Evolutionary conservation across 2,329 filamentous ascomycete genomes (phyloP).

Genomic region (Cercospora sesami): DNA sequence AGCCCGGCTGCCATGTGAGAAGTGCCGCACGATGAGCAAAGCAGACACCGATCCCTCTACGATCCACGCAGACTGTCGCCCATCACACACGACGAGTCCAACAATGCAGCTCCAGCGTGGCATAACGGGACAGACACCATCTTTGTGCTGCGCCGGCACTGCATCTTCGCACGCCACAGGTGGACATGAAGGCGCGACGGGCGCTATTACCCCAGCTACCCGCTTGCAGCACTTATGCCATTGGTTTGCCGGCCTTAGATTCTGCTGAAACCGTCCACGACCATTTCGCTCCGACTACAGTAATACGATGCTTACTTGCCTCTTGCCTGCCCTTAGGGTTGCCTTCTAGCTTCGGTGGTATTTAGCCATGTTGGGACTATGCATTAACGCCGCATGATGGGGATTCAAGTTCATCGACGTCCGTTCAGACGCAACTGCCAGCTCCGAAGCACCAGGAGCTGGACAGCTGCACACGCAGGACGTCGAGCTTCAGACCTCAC

Average conservation of each 20-base stretch:
- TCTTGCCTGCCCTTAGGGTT: not conserved
- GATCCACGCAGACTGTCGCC: not conserved
- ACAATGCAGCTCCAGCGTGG: not conserved
- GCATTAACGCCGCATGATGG: not conserved
- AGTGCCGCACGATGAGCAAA: not conserved
- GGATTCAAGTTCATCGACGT: not conserved
- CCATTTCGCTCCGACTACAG: not conserved
- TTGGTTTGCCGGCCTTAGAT: not conserved
- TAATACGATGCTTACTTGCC: not conserved
- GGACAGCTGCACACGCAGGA: not conserved
- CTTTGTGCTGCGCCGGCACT: not conserved
- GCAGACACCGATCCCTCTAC: not conserved
- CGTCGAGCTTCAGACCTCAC: not conserved
- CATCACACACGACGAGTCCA: not conserved
- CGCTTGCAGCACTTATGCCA: not conserved
- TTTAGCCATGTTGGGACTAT: not conserved
- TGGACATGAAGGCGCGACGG: not conserved
- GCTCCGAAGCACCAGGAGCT: not conserved
- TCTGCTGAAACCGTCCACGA: not conserved
- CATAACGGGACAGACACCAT: not conserved
- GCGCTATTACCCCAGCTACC: not conserved
- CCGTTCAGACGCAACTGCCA: not conserved
- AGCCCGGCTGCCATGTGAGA: not conserved
- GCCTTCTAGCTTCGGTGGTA: not conserved
- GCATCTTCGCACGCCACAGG: not conserved